A percentile compares a stretch with the other conserved stretches of the same genome.
Evolutionary conservation across 148 eudicot species (phyloP).

Genomic region (Rhododendron kiyosumense): DNA sequence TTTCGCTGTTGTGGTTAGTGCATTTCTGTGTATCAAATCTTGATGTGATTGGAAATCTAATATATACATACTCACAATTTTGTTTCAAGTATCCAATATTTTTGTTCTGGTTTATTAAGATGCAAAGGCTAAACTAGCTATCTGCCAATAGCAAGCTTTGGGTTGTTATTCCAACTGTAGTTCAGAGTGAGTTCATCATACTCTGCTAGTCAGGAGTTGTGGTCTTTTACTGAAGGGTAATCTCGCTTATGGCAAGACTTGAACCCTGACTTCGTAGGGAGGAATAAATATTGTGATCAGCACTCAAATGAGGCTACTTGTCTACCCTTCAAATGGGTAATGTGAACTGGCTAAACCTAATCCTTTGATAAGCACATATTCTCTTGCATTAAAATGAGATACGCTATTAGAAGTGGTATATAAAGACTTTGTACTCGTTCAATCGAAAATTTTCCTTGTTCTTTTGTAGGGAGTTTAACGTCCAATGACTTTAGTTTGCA

Average conservation of each 20-base stretch:
- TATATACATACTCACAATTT: background rate
- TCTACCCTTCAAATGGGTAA: background rate
- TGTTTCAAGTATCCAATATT: background rate
- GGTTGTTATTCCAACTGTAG: background rate
- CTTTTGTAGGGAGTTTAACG: background rate
- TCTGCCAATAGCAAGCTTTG: background rate
- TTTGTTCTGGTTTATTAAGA: background rate
- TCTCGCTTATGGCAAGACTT: background rate
- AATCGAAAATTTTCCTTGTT: background rate
- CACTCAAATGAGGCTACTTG: background rate
- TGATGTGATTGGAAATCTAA: background rate
- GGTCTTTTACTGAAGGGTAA: background rate
- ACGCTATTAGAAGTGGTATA: background rate
- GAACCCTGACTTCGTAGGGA: background rate
- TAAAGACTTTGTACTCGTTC: too few relatives aligned
- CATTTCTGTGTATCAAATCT: background rate
- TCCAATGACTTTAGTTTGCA: background rate
- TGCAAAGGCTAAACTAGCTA: background rate
- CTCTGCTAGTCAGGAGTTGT: background rate
- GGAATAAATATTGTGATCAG: background rate
- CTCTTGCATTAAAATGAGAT: background rate
- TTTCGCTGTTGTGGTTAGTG: background rate
- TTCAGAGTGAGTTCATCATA: background rate
- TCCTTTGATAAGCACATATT: background rate
- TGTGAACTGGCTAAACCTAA: background rate